Base-by-base conservation (phyloP, 2,329 filamentous ascomycete species). In the Podosphaera fusca region DNA sequence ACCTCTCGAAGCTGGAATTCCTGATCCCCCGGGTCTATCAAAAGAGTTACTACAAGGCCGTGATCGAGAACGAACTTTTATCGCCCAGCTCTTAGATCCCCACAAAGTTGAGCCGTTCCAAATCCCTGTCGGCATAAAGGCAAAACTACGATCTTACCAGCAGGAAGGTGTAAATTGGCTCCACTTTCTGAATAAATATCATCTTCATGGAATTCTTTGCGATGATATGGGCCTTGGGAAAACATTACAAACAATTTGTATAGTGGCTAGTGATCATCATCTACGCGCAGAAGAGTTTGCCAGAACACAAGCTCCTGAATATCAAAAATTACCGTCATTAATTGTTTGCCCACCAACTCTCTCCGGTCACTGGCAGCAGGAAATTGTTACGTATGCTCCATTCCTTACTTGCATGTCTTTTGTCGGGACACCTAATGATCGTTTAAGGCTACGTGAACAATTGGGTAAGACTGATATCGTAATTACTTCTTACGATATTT, bases 161-260 rank as follows among this genome's bases (percentile, higher is more conserved):
- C 92, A 98, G 69, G 92, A 98, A 56, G 92, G 92, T 68, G 90
- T 98, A 67, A 98, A 98, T 67, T 98, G 92, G 92, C 79, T 98
- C 55, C 83, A 94, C 58, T 98, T 98, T 72, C 81, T 98, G 63
- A 98, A 98, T 69, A 89, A 89, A 58, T 98, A 96, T 68, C 90
- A 98, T 65, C 79, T 98, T 1, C 94, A 98, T 64, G 92, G 92
- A 54, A 95, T 98, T 69, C 85, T 98, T 59, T 98, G 92, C 67
- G 92, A 98, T 66, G 92, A 98, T 69, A 98, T 98, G 92, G 92
- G 92, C 66, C 84, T 98, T 34, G 92, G 92, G 55, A 98, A 98
- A 73, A 98, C 92, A 1, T 73, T 98, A 9, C 92, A 98, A 69
- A 98, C 94, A 0, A 79, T 98, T 30, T 98, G 92, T 69, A 98